Conservation (phyloP, 2,329 filamentous ascomycete genomes). For the Calonectria pseudoturangicola region DNA sequence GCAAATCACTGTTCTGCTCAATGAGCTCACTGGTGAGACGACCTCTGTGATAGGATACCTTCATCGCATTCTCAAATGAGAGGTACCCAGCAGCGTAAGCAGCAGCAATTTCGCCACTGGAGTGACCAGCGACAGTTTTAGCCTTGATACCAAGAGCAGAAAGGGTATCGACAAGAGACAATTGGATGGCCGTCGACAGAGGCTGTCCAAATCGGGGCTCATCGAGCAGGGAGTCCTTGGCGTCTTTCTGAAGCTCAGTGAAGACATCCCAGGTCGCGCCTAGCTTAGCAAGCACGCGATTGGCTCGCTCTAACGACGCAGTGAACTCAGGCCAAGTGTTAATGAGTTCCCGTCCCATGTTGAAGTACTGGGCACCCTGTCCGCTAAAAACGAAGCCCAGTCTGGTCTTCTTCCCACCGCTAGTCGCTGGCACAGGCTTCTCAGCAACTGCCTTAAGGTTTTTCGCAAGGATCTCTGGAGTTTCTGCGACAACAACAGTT, state of each 20-base stretch:
- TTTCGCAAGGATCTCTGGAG: constrained; percentile 40
- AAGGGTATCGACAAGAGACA: constrained; percentile 62
- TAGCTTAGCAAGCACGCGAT: constrained; percentile 19
- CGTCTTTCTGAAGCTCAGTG: constrained; percentile 43
- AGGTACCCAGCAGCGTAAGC: constrained; percentile 55
- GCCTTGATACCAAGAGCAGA: constrained; percentile 54
- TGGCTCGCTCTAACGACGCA: constrained; percentile 38
- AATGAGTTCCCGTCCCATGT: constrained; percentile 59
- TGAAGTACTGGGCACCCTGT: constrained; percentile 62
- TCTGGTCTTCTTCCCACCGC: constrained; percentile 34
- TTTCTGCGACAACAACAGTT: constrained; percentile 41
- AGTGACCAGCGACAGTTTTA: constrained; percentile 59
- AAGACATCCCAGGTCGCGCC: constrained; percentile 38
- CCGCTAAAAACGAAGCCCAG: constrained; percentile 60
- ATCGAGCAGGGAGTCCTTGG: constrained; percentile 44
- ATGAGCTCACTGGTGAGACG: constrained; percentile 36
- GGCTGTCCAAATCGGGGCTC: constrained; percentile 59
- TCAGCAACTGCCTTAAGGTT: constrained; percentile 35
- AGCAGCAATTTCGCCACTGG: constrained; percentile 63
- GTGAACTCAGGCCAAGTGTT: constrained; percentile 44
- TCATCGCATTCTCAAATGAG: constrained; percentile 55
- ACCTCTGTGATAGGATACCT: constrained; percentile 54
- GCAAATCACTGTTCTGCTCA: constrained; percentile 19
- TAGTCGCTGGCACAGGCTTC: constrained; percentile 35
- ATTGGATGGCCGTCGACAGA: constrained; percentile 64